Conservation (phyloP, 441 rosid genomes). For the Bruguiera hainesii region DNA sequence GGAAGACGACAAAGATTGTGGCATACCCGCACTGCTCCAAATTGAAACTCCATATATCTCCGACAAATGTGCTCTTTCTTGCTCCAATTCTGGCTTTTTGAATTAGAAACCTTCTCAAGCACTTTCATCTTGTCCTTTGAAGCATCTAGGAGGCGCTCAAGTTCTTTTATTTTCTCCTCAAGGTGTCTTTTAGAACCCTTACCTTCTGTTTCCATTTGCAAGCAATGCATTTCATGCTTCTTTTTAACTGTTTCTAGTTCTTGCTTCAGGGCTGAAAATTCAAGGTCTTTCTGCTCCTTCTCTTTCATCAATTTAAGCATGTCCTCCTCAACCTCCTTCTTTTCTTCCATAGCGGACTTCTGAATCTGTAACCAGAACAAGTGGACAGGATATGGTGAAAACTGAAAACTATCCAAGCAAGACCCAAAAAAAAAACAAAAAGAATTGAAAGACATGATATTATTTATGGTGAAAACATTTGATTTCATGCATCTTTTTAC, state of each 20-base stretch:
- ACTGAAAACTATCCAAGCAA: no score
- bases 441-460: no score
- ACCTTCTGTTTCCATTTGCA: conserved; percentile 55
- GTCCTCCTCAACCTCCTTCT: conserved; percentile 32
- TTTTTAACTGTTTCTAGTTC: conserved; percentile 51
- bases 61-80: conserved; percentile 53
- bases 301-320: conserved; percentile 38
- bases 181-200: conserved; percentile 43
- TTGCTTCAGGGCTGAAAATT: conserved; percentile 42
- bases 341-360: conserved; percentile 27
- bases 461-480: no score
- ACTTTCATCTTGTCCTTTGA: conserved; percentile 64
- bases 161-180: conserved; percentile 58
- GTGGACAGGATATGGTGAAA: no score
- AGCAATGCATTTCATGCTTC: conserved; percentile 44
- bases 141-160: conserved; percentile 45
- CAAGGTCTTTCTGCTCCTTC: conserved; percentile 32
- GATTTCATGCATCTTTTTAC: conserved; percentile 46
- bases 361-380: no score
- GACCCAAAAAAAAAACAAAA: no score
- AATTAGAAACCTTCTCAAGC: conserved; percentile 60
- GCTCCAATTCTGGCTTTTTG: conserved; percentile 59
- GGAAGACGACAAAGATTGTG: conserved; percentile 14
- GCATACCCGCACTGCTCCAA: conserved; percentile 62
- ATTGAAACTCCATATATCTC: conserved; percentile 45